A percentile compares a stretch with the other conserved stretches of the same genome.
phyloP scores from a whole-genome alignment of 140 eudicot species.

The Bidens hawaiensis region DNA sequence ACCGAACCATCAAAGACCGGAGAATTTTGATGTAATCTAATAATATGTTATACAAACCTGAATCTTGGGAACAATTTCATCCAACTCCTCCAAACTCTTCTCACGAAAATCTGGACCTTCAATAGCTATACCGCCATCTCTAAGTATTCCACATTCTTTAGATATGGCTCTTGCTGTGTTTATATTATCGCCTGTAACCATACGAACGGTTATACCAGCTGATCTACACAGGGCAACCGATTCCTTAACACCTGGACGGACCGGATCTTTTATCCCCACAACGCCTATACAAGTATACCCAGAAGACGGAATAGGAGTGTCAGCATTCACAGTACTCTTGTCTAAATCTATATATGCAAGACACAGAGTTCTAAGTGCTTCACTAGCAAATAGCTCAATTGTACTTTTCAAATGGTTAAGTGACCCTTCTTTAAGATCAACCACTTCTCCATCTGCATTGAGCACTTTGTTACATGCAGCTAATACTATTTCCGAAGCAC shows the following conservation, averaged over 20 bases:
- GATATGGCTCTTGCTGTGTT: constrained; percentile 94
- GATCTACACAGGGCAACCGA: constrained; percentile 89
- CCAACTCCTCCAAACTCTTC: constrained; percentile 58
- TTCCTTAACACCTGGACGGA: constrained; percentile 89
- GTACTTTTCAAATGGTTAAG: constrained; percentile 44
- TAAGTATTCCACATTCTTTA: constrained; percentile 92
- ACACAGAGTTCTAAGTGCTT: constrained; percentile 85
- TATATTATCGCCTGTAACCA: constrained; percentile 95
- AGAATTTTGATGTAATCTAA: too few relatives aligned
- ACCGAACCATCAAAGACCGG: too few relatives aligned
- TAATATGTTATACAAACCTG: constrained; percentile 43
- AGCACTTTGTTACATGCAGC: constrained; percentile 61
- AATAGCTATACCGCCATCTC: constrained; percentile 84
- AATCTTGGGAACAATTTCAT: constrained; percentile 66
- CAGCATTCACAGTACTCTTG: constrained; percentile 39
- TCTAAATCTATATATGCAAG: constrained; percentile 76
- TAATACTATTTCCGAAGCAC: constrained; percentile 69
- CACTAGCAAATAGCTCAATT: constrained; percentile 68
- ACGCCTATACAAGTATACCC: constrained; percentile 85
- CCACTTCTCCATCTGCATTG: constrained; percentile 46
- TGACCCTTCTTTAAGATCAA: constrained; percentile 41
- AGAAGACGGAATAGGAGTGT: constrained; percentile 54
- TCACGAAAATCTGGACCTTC: constrained; percentile 93
- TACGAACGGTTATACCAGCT: constrained; percentile 87
- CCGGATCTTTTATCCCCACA: constrained; percentile 94